These are phyloP conservation scores for Vitis hybrid DNA, from an alignment of 177 flowering plant species.

Conservation along the genomic window DNA sequence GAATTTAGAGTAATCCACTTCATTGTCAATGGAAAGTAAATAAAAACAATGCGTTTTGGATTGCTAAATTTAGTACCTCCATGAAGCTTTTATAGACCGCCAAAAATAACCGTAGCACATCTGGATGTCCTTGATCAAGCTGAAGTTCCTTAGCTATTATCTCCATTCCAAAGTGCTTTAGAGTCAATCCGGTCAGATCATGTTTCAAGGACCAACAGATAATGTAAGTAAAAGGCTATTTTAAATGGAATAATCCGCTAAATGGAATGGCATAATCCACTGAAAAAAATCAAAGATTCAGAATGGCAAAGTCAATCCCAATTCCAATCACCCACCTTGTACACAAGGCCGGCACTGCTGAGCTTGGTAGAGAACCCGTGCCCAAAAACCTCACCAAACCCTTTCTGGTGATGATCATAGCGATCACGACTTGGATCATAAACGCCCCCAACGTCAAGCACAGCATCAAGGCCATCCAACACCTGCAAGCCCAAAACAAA, in stretches of 20 bases:
- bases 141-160: slow-evolving; percentile 91
- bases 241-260: no score
- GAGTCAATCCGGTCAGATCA: background rate
- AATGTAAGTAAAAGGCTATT: no score
- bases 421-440: slow-evolving; percentile 76
- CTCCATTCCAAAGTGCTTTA: slow-evolving; percentile 88
- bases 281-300: background rate
- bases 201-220: no score
- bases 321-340: slow-evolving; percentile 51
- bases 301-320: background rate
- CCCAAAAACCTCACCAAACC: slow-evolving; percentile 86
- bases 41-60: background rate
- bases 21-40: background rate
- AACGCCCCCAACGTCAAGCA: slow-evolving; percentile 96
- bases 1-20: no score
- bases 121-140: slow-evolving; percentile 68
- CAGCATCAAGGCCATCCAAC: slow-evolving; percentile 88
- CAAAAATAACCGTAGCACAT: slow-evolving; percentile 68
- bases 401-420: slow-evolving; percentile 97
- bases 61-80: slow-evolving; percentile 53
- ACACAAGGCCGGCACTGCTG: slow-evolving; percentile 95
- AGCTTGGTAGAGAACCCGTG: slow-evolving; percentile 88
- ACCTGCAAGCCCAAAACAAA: slow-evolving; percentile 39
- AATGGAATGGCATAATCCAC: background rate
- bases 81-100: slow-evolving; percentile 86